Conservation (phyloP, 192 early-diverging fungal species). For the Podila minutissima region DNA sequence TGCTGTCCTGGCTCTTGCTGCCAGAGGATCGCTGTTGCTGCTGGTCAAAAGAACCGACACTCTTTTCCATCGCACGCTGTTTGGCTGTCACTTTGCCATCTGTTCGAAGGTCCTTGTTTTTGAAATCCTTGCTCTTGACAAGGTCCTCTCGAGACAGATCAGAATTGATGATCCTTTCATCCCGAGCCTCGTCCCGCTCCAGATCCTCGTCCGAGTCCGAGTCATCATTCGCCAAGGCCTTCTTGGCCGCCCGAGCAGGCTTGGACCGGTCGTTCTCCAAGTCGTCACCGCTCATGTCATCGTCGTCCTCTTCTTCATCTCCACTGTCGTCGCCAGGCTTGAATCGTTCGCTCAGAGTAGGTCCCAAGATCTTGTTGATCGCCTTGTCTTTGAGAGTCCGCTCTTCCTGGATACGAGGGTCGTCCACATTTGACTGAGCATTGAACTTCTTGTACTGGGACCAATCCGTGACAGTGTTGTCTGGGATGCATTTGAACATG, state of each 20-base stretch:
- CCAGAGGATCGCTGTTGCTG: conserved; percentile 1
- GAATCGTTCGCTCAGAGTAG: conserved; percentile 36
- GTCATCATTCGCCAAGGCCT: conserved; percentile 13
- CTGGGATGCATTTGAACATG: conserved; percentile 82
- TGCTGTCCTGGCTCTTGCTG: neutral
- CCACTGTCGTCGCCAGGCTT: conserved; percentile 7
- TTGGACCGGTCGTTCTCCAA: neutral
- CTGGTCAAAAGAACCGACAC: neutral
- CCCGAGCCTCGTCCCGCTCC: neutral
- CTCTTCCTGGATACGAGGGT: conserved; percentile 46
- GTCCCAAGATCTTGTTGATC: conserved; percentile 39
- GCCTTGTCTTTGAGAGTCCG: conserved; percentile 44
- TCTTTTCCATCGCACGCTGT: conserved; percentile 7
- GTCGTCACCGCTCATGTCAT: conserved; percentile 11
- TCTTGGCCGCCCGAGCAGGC: conserved; percentile 8
- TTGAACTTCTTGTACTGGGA: conserved; percentile 55
- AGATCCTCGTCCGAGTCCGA: conserved; percentile 23
- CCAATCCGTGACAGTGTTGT: conserved; percentile 80
- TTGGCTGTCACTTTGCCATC: conserved; percentile 13
- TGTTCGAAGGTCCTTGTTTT: conserved; percentile 15
- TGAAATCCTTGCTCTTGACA: neutral
- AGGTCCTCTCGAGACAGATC: conserved; percentile 3
- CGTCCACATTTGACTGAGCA: conserved; percentile 34
- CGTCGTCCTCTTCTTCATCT: conserved; percentile 17
- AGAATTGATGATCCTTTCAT: conserved; percentile 11